These are phyloP conservation scores for Lodderomyces elongisporus DNA, from an alignment of 1,139 yeast genomes.

Conservation along the genomic window DNA sequence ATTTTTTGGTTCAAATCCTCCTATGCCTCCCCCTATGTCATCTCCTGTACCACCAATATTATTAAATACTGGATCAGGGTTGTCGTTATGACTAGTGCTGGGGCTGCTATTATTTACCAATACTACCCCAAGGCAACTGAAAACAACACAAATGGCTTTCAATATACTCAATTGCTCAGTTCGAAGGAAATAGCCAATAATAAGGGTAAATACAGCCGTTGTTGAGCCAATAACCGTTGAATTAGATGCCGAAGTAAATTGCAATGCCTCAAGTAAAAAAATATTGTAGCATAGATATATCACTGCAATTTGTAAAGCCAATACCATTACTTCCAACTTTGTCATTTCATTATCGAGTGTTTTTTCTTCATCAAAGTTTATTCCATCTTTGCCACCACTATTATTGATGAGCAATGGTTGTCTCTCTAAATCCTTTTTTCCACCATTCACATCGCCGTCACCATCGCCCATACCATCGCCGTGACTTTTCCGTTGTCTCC, in stretches of 20 bases:
- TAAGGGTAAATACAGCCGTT: conserved; percentile 47
- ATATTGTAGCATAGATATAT: conserved; percentile 42
- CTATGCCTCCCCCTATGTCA: conserved; percentile 9
- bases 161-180: conserved; percentile 41
- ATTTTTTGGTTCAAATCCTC: conserved; percentile 31
- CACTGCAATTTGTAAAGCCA: conserved; percentile 37
- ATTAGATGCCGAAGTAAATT: conserved; percentile 50
- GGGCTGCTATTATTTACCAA: conserved; percentile 36
- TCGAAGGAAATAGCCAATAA: conserved; percentile 35
- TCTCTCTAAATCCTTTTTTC: neutral
- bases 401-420: conserved; percentile 2
- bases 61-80: too few relatives aligned
- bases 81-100: conserved; percentile 13
- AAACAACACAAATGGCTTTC: conserved; percentile 40
- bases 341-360: conserved; percentile 18
- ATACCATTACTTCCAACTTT: conserved; percentile 22
- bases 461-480: neutral
- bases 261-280: conserved; percentile 36
- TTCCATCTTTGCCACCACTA: neutral
- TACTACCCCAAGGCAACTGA: conserved; percentile 45
- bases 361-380: neutral
- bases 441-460: neutral
- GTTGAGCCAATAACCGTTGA: conserved; percentile 50
- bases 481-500: conserved; percentile 7
- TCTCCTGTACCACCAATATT: too few relatives aligned